phyloP scores from a whole-genome alignment of 495 filamentous ascomycete genomes.

The Penicillium waksmanii region DNA sequence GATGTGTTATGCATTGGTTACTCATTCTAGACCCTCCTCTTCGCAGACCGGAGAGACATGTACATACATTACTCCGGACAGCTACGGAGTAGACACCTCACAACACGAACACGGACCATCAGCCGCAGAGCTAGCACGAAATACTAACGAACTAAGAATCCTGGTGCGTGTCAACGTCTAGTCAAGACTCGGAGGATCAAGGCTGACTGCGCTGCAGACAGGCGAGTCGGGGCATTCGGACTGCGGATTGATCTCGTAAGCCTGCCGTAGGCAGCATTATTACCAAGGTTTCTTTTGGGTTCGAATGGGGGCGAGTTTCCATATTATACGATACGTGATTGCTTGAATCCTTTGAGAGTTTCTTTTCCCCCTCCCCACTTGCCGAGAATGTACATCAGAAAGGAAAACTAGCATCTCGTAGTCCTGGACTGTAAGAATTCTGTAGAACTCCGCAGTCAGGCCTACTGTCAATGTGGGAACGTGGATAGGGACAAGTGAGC shows the following conservation, averaged over 20 bases:
- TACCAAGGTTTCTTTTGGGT: neutral
- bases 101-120: no score
- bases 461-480: no score
- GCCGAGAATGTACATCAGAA: no score
- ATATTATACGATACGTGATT: neutral
- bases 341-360: neutral
- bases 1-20: no score
- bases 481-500: no score
- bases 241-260: neutral
- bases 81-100: neutral
- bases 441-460: no score
- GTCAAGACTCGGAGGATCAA: neutral
- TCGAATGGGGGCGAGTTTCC: neutral
- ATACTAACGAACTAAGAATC: constrained; percentile 4
- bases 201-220: neutral
- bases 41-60: no score
- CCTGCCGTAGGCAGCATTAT: neutral
- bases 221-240: neutral
- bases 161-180: neutral
- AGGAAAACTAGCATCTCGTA: no score
- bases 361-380: neutral
- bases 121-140: neutral
- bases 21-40: no score
- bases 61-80: neutral
- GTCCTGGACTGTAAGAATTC: no score